Base-by-base conservation (phyloP, 768 basidiomycete genomes). In the Agaricus sinodeliciosus region DNA sequence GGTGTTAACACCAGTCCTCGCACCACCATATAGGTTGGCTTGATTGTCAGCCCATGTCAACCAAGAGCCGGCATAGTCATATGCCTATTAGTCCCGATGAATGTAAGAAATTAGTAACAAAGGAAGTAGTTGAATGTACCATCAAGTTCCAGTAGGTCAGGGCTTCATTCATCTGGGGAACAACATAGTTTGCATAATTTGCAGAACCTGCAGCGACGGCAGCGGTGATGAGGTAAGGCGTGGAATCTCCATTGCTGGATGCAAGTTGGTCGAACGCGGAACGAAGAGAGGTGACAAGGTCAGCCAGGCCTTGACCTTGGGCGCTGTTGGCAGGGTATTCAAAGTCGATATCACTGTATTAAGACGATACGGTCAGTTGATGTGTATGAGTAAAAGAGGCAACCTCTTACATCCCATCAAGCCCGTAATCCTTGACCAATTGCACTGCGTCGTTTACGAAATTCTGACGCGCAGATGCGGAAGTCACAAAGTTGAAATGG, bases 21-120 rank as follows among this genome's bases (percentile, higher is more conserved):
- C 67, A 15, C 83, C 84, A 28, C 81, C 80, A 60, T 84, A 91
- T 4, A 91, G 60, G 59, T 86, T 87, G 5, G 87, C 85, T 55
- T 76, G 71, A 61, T 76, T 74, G 50, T 71, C 72, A 35, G 79
- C 68, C 40, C 58, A 82, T n/a, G 72, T 76, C 28, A 85, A 65
- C 89, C 89, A 93, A 1, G 85, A 82, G 1, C 87, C 88, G 41
- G 87, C 78, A 63, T 87, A 90, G 63, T 89, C 85, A 57, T 86
- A 86, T 13, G 81, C 81, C 84, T 85, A 56, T 7, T 4, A 4
- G 13, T 43, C 12, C 16, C 12, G 7, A n/a, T 28, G 7, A 31
- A 8, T 8, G 31, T 31, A 27, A 43, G 12, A 43, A 44, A 8
- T n/a, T 44, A n/a, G 22, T 3, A 8, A 15, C 9, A 13, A 8